Evolutionary conservation across 164 flowering plant species (phyloP).

Genomic region (Protea cynaroides): DNA sequence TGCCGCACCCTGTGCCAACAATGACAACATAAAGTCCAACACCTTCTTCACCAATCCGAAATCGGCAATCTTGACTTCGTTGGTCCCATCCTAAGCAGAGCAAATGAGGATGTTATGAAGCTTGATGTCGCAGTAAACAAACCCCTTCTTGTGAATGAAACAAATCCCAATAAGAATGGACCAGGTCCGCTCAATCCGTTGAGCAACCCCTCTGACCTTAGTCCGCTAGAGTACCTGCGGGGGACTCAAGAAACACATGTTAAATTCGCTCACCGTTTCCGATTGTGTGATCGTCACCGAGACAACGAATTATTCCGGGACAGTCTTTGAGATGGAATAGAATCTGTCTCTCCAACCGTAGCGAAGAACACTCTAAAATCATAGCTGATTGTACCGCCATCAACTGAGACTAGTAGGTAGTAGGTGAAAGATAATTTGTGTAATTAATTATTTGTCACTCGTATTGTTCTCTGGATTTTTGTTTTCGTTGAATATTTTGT

Average conservation of each 20-base stretch:
- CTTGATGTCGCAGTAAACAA: conserved; percentile 78
- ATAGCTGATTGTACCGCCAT: conserved; percentile 56
- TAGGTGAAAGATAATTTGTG: too few species aligned
- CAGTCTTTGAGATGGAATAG: conserved; percentile 25
- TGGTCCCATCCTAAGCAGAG: conserved; percentile 11
- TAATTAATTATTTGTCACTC: too few species aligned
- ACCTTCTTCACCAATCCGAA: conserved; percentile 67
- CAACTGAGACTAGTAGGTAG: conserved; percentile 18
- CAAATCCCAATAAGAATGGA: conserved; percentile 40
- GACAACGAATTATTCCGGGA: conserved; percentile 37
- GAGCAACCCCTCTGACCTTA: conserved; percentile 33
- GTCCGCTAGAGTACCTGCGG: conserved; percentile 45
- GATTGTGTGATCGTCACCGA: conserved; percentile 31
- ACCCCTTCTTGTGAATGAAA: conserved; percentile 45
- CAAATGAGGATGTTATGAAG: conserved; percentile 46
- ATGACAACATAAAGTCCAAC: too few species aligned
- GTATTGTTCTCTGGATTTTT: too few species aligned
- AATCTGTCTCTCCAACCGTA: conserved; percentile 37
- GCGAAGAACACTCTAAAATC: conserved; percentile 17
- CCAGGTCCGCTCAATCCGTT: too few species aligned
- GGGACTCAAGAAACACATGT: conserved; percentile 54
- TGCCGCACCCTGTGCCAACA: too few species aligned
- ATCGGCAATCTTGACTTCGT: conserved; percentile 56
- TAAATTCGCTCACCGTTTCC: conserved; percentile 40
- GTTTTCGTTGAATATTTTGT: too few species aligned